Conservation (phyloP, 2,329 filamentous ascomycete species). For the Fusarium globosum region DNA sequence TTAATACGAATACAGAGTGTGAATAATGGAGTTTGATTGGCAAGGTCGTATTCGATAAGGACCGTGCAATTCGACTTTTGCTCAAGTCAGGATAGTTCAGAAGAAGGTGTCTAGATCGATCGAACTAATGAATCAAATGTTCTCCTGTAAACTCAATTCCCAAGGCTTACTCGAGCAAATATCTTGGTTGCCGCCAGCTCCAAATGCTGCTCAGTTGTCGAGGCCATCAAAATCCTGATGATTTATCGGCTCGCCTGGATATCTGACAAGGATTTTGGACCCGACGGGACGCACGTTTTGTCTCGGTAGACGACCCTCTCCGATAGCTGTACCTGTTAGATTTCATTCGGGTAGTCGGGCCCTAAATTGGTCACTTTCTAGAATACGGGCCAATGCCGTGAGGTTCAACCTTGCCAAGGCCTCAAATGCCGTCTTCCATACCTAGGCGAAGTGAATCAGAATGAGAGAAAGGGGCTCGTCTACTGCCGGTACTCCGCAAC, state of each 20-base stretch:
- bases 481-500: neutral
- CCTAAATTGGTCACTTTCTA: slow-evolving; percentile 3
- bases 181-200: neutral
- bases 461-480: neutral
- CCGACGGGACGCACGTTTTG: slow-evolving; percentile 10
- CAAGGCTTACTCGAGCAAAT: neutral
- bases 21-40: neutral
- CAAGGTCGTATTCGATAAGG: neutral
- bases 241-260: neutral
- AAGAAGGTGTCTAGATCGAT: neutral
- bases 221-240: slow-evolving; percentile 1
- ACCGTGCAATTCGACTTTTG: neutral
- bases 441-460: neutral
- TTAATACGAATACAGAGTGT: neutral
- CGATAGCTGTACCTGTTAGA: neutral
- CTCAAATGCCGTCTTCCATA: slow-evolving; percentile 5
- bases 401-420: slow-evolving; percentile 18
- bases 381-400: neutral
- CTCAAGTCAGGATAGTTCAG: neutral
- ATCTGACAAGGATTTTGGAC: slow-evolving; percentile 10
- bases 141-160: neutral
- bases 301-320: slow-evolving; percentile 8
- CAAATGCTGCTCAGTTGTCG: neutral
- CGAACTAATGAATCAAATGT: neutral
- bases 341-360: neutral